Conservation (phyloP, 768 basidiomycete species). For the Pholiota conissans region DNA sequence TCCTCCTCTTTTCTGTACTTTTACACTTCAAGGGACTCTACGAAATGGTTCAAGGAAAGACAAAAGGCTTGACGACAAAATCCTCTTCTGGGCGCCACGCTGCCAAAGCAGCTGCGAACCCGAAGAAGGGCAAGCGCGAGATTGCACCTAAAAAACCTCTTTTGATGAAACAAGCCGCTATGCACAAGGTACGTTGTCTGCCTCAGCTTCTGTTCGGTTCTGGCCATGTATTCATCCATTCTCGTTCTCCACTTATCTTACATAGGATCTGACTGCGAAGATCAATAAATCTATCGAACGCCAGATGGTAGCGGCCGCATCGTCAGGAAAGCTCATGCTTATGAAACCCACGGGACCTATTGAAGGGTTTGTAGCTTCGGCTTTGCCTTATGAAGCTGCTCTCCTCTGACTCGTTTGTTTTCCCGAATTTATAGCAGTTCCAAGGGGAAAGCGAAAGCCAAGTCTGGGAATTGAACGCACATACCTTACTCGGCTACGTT, state of each 20-base stretch:
- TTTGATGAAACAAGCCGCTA: slow-evolving; percentile 71
- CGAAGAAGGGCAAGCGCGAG: slow-evolving; percentile 78
- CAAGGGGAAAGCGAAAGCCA: background rate
- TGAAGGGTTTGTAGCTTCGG: slow-evolving; percentile 39
- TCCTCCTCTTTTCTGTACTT: background rate
- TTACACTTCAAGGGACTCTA: background rate
- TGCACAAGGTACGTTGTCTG: slow-evolving; percentile 63
- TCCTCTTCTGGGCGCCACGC: slow-evolving; percentile 51
- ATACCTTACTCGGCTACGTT: background rate
- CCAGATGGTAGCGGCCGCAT: slow-evolving; percentile 89
- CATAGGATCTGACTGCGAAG: slow-evolving; percentile 81
- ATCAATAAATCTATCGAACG: slow-evolving; percentile 91
- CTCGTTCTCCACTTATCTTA: background rate
- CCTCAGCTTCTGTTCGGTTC: background rate
- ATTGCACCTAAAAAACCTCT: slow-evolving; percentile 81
- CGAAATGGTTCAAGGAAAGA: slow-evolving; percentile 81
- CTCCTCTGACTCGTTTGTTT: background rate
- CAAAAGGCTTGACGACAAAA: slow-evolving; percentile 74
- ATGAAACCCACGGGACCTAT: slow-evolving; percentile 67
- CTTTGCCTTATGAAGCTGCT: background rate
- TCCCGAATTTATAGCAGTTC: background rate
- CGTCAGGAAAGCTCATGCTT: slow-evolving; percentile 86
- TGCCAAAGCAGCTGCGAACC: slow-evolving; percentile 63
- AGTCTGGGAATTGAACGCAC: background rate
- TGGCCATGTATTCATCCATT: background rate